Conservation (phyloP, 805 yeast species). For the Kodamaea laetipori region DNA sequence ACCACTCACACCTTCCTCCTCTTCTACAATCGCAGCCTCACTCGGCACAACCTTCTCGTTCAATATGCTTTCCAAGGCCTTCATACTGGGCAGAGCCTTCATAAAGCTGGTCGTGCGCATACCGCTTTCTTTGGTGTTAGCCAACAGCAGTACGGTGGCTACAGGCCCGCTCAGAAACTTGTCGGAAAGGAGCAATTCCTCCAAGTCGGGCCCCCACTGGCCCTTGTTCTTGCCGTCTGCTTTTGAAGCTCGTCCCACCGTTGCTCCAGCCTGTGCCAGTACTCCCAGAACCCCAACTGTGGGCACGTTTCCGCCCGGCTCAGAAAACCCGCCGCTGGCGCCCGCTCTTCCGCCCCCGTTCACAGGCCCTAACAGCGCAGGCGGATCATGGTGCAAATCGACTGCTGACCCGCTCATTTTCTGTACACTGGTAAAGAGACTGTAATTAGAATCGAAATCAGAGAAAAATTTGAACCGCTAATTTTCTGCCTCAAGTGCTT, state of each 20-base stretch:
- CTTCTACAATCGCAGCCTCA: constrained; percentile 16
- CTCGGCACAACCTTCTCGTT: constrained; percentile 15
- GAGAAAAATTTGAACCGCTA: constrained; percentile 1
- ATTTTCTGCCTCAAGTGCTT: constrained; percentile 3
- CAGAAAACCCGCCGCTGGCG: not conserved
- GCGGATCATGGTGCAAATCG: constrained; percentile 2
- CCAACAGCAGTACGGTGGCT: not conserved
- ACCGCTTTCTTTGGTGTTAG: not conserved
- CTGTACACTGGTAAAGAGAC: not conserved
- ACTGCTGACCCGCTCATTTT: constrained; percentile 6
- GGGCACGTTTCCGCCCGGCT: not conserved
- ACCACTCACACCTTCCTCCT: constrained; percentile 20
- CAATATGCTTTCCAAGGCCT: constrained; percentile 41
- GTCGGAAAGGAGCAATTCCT: constrained; percentile 13
- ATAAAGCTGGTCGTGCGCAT: constrained; percentile 24
- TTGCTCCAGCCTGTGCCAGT: too few species aligned
- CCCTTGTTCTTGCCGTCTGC: too few species aligned
- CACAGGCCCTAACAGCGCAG: too few species aligned
- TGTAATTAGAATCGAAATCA: not conserved
- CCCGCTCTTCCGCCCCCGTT: too few species aligned
- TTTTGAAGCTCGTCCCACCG: too few species aligned
- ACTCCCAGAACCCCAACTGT: too few species aligned
- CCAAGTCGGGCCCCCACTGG: constrained; percentile 3
- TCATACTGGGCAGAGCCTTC: constrained; percentile 43
- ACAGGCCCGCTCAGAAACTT: constrained; percentile 2